Evolutionary conservation across 768 basidiomycete species (phyloP).

Genomic region (Paxillus ammoniavirescens): DNA sequence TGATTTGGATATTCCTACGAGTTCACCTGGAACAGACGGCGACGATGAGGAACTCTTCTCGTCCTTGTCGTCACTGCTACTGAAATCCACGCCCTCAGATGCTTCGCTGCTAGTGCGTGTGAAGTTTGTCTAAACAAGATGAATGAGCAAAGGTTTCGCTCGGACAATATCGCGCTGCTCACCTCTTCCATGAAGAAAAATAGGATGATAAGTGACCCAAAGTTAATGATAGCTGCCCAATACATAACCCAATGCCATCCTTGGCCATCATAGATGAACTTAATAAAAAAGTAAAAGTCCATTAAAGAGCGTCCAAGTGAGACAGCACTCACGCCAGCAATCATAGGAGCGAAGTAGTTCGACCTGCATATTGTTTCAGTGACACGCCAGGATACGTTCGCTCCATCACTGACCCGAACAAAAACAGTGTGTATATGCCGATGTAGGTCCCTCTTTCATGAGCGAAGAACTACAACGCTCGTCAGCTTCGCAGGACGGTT

Average conservation of each 20-base stretch:
- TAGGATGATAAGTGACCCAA: slow-evolving; percentile 12
- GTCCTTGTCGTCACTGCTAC: slow-evolving; percentile 3
- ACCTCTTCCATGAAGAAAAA: slow-evolving; percentile 22
- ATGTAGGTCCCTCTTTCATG: slow-evolving; percentile 20
- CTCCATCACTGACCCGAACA: slow-evolving; percentile 13
- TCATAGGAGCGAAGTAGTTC: slow-evolving; percentile 20
- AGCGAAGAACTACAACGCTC: slow-evolving; percentile 13
- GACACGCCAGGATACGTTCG: not conserved
- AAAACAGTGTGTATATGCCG: slow-evolving; percentile 17
- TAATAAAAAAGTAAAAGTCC: not conserved
- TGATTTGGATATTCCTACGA: slow-evolving; percentile 13
- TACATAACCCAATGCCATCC: slow-evolving; percentile 24
- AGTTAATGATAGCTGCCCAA: slow-evolving; percentile 21
- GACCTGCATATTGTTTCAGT: slow-evolving; percentile 9
- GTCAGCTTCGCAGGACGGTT: not conserved
- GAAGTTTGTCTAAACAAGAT: slow-evolving; percentile 13
- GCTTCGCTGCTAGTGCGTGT: slow-evolving; percentile 16
- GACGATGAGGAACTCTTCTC: slow-evolving; percentile 9
- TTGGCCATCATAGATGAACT: slow-evolving; percentile 20
- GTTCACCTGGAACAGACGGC: slow-evolving; percentile 6
- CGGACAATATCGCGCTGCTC: not conserved
- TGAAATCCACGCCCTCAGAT: slow-evolving; percentile 4
- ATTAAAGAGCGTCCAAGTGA: not conserved
- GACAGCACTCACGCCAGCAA: slow-evolving; percentile 14
- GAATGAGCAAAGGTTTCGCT: not conserved